Percentiles rank a stretch among this genome's conserved stretches.
These are phyloP conservation scores for Yamadazyma membranifaciens DNA, from an alignment of 1,139 yeast species.

Conservation along the genomic window DNA sequence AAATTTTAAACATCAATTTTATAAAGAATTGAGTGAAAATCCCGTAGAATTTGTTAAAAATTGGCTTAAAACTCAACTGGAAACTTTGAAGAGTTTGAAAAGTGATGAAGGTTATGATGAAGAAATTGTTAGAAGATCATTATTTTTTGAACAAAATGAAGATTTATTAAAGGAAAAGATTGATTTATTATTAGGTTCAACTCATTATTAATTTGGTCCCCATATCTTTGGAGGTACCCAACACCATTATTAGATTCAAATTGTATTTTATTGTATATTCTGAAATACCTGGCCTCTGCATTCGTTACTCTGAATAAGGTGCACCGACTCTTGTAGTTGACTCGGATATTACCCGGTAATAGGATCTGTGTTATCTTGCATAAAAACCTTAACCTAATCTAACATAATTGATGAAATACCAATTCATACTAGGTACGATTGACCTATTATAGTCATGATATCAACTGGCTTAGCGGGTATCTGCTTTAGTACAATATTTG, in stretches of 20 bases:
- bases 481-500: too few relatives aligned
- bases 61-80: constrained; percentile 74
- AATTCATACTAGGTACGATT: too few relatives aligned
- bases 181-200: constrained; percentile 58
- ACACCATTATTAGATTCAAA: neutral
- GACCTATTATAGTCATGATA: too few relatives aligned
- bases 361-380: too few relatives aligned
- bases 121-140: constrained; percentile 80
- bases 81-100: constrained; percentile 70
- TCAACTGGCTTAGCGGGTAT: too few relatives aligned
- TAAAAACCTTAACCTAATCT: too few relatives aligned
- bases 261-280: neutral
- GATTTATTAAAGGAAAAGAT: constrained; percentile 68
- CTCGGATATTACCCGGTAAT: too few relatives aligned
- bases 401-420: too few relatives aligned
- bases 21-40: constrained; percentile 66
- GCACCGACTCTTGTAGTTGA: too few relatives aligned
- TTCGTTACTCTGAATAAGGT: too few relatives aligned
- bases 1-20: constrained; percentile 52
- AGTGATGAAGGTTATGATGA: constrained; percentile 92
- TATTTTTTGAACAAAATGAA: constrained; percentile 74
- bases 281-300: too few relatives aligned
- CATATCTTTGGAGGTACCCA: too few relatives aligned
- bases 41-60: constrained; percentile 74
- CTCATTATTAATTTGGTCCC: constrained; percentile 13